Evolutionary conservation across 2,329 filamentous ascomycete genomes (phyloP).

Genomic region (Septoria petroselini): DNA sequence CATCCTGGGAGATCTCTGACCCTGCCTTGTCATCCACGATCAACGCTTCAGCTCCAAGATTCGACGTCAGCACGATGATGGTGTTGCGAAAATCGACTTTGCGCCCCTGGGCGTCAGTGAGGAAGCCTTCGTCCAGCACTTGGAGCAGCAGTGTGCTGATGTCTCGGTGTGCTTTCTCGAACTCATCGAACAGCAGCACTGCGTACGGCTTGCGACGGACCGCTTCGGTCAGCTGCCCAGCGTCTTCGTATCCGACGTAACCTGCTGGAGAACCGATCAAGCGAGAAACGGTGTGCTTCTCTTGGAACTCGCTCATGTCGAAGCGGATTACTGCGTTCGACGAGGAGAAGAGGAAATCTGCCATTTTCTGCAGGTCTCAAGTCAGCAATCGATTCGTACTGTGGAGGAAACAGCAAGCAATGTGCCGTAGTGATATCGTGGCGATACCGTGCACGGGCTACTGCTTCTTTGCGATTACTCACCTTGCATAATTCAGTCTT

Average conservation of each 20-base stretch:
- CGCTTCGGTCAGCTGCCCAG: conserved; percentile 91
- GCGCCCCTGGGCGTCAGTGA: conserved; percentile 93
- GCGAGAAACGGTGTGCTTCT: conserved; percentile 91
- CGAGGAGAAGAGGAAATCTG: conserved; percentile 87
- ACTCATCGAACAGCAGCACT: conserved; percentile 92
- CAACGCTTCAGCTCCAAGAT: conserved; percentile 87
- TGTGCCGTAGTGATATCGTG: no score
- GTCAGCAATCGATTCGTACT: no score
- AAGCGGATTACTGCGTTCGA: conserved; percentile 88
- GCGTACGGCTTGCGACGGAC: conserved; percentile 94
- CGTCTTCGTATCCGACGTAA: conserved; percentile 95
- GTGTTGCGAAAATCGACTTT: conserved; percentile 97
- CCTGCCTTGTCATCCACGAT: conserved; percentile 50
- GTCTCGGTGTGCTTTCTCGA: conserved; percentile 94
- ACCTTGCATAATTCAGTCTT: conserved; percentile 93
- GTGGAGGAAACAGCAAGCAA: no score
- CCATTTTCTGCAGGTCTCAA: conserved; percentile 60
- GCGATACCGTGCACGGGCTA: no score
- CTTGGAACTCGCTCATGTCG: conserved; percentile 97
- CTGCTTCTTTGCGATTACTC: no score
- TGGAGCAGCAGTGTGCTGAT: conserved; percentile 89
- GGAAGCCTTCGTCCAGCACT: conserved; percentile 91
- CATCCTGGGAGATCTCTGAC: conserved; percentile 60
- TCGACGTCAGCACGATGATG: conserved; percentile 93
- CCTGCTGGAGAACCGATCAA: conserved; percentile 91